Conservation (phyloP, 2,329 filamentous ascomycete genomes). For the Botryotinia narcissicola region DNA sequence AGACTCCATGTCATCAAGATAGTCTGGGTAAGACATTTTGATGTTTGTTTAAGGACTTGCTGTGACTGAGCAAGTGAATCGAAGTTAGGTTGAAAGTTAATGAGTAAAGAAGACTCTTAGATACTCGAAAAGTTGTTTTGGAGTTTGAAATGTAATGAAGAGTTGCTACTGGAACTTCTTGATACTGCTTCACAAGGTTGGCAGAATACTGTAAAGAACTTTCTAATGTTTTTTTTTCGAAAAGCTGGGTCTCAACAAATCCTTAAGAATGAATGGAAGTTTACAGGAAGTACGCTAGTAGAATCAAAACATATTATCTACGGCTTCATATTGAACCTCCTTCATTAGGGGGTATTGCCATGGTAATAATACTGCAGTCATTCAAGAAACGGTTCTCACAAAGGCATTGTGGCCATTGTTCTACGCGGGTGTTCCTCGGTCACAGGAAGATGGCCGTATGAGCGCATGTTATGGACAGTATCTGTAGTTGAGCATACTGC, state of each 20-base stretch:
- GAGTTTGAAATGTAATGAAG: background rate
- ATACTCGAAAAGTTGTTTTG: background rate
- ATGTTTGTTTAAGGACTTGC: background rate
- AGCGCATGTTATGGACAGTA: background rate
- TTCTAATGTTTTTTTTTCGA: background rate
- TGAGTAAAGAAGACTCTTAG: background rate
- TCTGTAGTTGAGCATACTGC: background rate
- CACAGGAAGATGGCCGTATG: too few species aligned
- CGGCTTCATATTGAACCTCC: background rate
- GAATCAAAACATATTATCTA: background rate
- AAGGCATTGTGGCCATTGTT: background rate
- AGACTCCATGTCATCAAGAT: background rate
- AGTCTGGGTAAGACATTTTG: background rate
- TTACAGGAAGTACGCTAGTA: background rate
- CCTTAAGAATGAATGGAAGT: background rate
- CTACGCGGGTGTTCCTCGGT: background rate
- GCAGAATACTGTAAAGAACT: background rate
- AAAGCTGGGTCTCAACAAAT: background rate
- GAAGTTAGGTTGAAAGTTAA: background rate
- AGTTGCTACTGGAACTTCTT: too few species aligned
- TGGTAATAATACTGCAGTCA: too few species aligned
- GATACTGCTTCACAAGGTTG: too few species aligned
- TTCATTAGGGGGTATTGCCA: background rate
- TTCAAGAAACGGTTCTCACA: background rate
- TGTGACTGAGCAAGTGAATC: background rate